Base-by-base conservation (phyloP, 2,329 filamentous ascomycete genomes). In the Alternaria angustiovoidea region DNA sequence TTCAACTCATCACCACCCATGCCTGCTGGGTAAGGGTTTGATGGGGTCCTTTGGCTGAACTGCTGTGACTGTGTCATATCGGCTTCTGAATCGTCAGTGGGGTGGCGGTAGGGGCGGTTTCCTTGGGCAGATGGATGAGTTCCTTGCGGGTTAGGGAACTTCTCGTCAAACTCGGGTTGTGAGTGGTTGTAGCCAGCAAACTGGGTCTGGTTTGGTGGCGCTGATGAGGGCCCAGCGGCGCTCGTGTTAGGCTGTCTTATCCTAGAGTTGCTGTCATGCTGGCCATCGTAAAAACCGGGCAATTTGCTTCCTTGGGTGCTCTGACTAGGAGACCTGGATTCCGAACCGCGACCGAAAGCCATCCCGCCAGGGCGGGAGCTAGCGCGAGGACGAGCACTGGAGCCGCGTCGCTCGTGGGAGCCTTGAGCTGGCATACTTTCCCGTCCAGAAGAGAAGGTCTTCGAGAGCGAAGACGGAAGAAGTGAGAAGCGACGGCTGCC, bases 401-500 rank as follows among this genome's bases (percentile, higher is more conserved):
- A 76, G 44, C 72, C 69, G 34, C 75, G 76, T 57, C 75, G 67
- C 53, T 79, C 80, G 36, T 63, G 59, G 76, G 68, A 22, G 70
- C 73, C 14, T 65, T 69, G 51, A 30, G 78, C 71, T 44, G 75
- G 69, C 54, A 72, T 61, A 42, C 71, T 71, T 20, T 78, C 73
- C 43, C 79, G 74, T 44, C 80, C 75, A 41, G 75, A 74, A n/a
- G 71, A 80, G 73, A 78, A 78, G 54, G 76, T 82, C 64, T 80
- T 78, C 32, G 82, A 83, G 54, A 84, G 78, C n/a, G 80, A 82
- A 24, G 77, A 77, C 1, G 83, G 83, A 22, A 85, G 65, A 61
- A 85, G 79, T 1, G 83, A 85, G 72, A 85, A 86, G 32, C 83
- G 77, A 43, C 82, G 75, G 7, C 79, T 80, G 4, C 78, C 72